These are phyloP conservation scores for Stylosanthes scabra DNA, from an alignment of 331 rosid genomes.

Conservation along the genomic window DNA sequence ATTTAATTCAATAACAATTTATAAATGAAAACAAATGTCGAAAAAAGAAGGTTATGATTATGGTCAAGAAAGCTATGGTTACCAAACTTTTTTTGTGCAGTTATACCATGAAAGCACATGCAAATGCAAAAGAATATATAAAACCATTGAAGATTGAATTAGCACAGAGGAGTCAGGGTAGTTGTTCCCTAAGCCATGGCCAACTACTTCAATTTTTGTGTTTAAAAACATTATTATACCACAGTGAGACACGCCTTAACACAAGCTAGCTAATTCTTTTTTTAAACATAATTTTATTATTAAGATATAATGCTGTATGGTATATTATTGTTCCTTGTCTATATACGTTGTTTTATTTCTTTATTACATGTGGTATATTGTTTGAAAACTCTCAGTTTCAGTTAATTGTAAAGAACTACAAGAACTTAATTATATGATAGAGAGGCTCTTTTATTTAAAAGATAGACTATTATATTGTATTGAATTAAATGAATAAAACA, in stretches of 20 bases:
- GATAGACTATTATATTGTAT: too few species aligned
- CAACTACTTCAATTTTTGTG: constrained; percentile 21
- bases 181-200: constrained; percentile 25
- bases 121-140: constrained; percentile 16
- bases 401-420: neutral
- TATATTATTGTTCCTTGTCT: neutral
- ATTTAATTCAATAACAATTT: too few species aligned
- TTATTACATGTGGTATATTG: neutral
- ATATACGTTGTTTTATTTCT: neutral
- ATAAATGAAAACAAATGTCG: too few species aligned
- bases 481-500: too few species aligned
- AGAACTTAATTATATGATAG: too few species aligned
- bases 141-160: constrained; percentile 15
- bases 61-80: too few species aligned
- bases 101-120: constrained; percentile 31
- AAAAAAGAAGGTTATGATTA: too few species aligned
- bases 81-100: too few species aligned
- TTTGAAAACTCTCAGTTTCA: neutral
- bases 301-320: neutral
- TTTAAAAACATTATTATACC: constrained; percentile 8
- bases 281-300: neutral
- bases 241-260: constrained; percentile 23
- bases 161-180: constrained; percentile 17
- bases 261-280: constrained; percentile 2
- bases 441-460: too few species aligned